Percentiles rank a stretch among this genome's conserved stretches.
phyloP scores from a whole-genome alignment of 176 grass and related monocot species.

The Calamus simplicifolius region DNA sequence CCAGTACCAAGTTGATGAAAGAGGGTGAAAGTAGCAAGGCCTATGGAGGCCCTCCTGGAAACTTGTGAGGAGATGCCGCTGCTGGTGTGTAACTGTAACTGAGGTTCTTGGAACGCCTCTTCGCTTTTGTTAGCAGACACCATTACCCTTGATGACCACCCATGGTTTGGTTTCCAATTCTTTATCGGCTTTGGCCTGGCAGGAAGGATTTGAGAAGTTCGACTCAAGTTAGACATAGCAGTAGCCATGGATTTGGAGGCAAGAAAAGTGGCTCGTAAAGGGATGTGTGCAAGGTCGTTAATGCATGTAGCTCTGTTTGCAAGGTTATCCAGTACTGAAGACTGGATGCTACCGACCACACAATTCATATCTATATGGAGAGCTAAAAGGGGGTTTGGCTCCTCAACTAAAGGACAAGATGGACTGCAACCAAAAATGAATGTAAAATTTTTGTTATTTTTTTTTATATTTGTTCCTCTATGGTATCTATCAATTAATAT shows the following conservation, averaged over 20 bases:
- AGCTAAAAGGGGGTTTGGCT: background rate
- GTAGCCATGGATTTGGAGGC: conserved; percentile 24
- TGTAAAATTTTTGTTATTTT: too few species aligned
- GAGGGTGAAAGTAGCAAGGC: conserved; percentile 30
- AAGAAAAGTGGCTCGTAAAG: background rate
- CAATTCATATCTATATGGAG: conserved; percentile 20
- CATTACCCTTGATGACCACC: background rate
- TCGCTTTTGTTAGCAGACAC: background rate
- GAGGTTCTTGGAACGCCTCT: background rate
- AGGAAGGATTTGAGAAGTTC: conserved; percentile 21
- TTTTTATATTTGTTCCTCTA: too few species aligned
- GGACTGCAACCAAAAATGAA: too few species aligned
- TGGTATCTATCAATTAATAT: too few species aligned
- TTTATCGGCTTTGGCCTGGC: background rate
- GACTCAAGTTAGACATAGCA: conserved; percentile 24
- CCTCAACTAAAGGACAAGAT: too few species aligned
- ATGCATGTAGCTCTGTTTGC: background rate
- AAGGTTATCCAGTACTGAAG: background rate
- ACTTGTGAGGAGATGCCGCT: background rate
- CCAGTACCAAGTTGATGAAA: conserved; percentile 19
- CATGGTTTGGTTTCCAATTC: background rate
- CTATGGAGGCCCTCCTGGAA: conserved; percentile 28
- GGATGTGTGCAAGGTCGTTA: background rate
- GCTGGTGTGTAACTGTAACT: background rate
- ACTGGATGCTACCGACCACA: conserved; percentile 8